Base-by-base conservation (phyloP, 2,329 filamentous ascomycete species). In the Aspergillus texensis region DNA sequence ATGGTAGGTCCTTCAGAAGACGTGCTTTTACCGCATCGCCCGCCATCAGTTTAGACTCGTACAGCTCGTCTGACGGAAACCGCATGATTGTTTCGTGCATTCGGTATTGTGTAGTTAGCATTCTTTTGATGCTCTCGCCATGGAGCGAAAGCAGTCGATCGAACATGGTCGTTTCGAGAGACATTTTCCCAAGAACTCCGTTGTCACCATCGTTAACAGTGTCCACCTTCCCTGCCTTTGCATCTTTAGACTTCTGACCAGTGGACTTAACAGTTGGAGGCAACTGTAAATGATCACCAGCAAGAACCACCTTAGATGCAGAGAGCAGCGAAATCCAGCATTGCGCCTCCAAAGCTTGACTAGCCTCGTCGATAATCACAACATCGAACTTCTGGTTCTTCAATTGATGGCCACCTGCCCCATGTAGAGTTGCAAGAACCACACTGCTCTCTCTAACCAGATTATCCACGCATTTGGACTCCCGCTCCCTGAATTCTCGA, bases 61-160 rank as follows among this genome's bases (percentile, higher is more conserved):
- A 99, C 12, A 98, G 84, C 74, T 94, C 89, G 65, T 91, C 86
- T 0, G 94, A 97, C 0, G 95, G 94, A 72, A 97, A 99, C 8
- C 88, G 86, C 94, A 98, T 98, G 71, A 99, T 98, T 60, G 84
- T 88, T 73, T 96, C 91, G 75, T 99, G 93, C 95, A 99, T 99
- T 43, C 95, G 93, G 77, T 99, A 99, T 80, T 99, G 95, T 5
- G 91, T 96, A 4, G 93, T 98, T 28, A 99, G 86, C 92, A 98
- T 97, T 58, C 91, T 85, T 81, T 98, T 98, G 80, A 99, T 93
- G 5, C 83, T 83, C 1, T 88, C 80, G 0, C 95, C 95, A 74
- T 99, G 92, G 19, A 97, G 82, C 6, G 85, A 84, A 52, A 99
- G 84, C 48, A 99, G 84, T 32, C 95, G 87, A 77, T 98, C 94